Percentiles rank a stretch among this genome's conserved stretches.
Evolutionary conservation across 2,329 filamentous ascomycete genomes (phyloP).

Genomic region (Claviceps sp.): DNA sequence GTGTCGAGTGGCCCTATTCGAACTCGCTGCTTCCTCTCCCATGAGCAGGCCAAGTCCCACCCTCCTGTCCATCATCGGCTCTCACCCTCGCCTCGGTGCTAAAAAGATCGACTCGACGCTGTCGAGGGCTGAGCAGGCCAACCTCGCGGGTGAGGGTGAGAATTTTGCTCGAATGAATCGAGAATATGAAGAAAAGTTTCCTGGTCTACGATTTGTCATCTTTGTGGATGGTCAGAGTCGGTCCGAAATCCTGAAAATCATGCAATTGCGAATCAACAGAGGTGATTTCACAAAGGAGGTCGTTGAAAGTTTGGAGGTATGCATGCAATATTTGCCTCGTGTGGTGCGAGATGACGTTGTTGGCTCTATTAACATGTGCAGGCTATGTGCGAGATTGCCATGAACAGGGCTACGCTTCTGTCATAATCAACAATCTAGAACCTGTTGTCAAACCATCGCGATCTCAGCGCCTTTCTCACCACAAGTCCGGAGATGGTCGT

Average conservation of each 20-base stretch:
- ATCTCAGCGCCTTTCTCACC: no score
- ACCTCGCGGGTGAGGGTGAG: slow-evolving; percentile 48
- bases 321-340: slow-evolving; percentile 6
- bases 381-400: slow-evolving; percentile 89
- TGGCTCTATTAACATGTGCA: slow-evolving; percentile 20
- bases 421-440: background rate
- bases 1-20: slow-evolving; percentile 48
- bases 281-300: slow-evolving; percentile 56
- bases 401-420: slow-evolving; percentile 57
- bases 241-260: slow-evolving; percentile 66
- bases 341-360: background rate
- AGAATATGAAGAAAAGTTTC: slow-evolving; percentile 70
- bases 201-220: slow-evolving; percentile 75
- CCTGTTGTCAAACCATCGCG: no score
- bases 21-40: slow-evolving; percentile 39
- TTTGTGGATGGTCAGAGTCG: slow-evolving; percentile 77
- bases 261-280: slow-evolving; percentile 58
- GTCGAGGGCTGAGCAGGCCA: slow-evolving; percentile 70
- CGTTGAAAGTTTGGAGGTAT: slow-evolving; percentile 58
- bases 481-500: no score
- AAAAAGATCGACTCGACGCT: slow-evolving; percentile 71
- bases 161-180: slow-evolving; percentile 55
- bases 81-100: slow-evolving; percentile 73
- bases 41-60: slow-evolving; percentile 31
- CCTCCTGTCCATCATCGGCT: slow-evolving; percentile 61